Evolutionary conservation across 2,329 filamentous ascomycete genomes (phyloP), one percentile per base, ranked within the genome.

Genomic region (Botrytis elliptica): DNA sequence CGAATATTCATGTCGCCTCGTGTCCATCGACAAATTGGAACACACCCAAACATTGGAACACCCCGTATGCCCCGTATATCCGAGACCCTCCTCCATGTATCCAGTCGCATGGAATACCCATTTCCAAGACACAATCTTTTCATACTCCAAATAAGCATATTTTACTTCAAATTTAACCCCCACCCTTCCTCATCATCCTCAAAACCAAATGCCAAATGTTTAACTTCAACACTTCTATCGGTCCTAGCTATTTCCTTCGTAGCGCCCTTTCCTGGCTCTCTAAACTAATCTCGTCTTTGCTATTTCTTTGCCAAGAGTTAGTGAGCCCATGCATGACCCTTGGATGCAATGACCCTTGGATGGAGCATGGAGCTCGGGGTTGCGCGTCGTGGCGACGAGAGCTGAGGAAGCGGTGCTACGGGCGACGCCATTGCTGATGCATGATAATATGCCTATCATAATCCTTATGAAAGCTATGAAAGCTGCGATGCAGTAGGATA

Each of bases 361-460:
- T 36, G 73, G 20, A 25, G 25, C 60, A 65, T 73, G 66, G 5
- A 77, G 46, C 10, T 70, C 38, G 5, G 12, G 6, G 52, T 75
- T 75, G 33, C 62, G 22, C 12, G 74, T 74, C 5, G 69, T 75
- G 36, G 40, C 52, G 4, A 76, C 38, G n/a, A 77, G 71, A n/a
- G 74, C 67, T 22, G 75, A 77, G 73, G 77, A 77, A 1, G 46
- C 36, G 4, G 65, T 76, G 52, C 62, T 74, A 46, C 74, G 67
- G 3, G 68, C 40, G 6, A 74, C 69, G 12, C 74, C 76, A 36
- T 76, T 77, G 46, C 36, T 29, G 20, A 38, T 33, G 12, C 73
- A 66, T 25, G 75, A 44, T 49, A 25, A 71, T 3, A 71, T 57
- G 9, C 60, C 55, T 6, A 68, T 42, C 3, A 44, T 33, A 14